These are phyloP conservation scores for Ocimum tenuiflorum DNA, from an alignment of 257 asterid species.

Conservation along the genomic window DNA sequence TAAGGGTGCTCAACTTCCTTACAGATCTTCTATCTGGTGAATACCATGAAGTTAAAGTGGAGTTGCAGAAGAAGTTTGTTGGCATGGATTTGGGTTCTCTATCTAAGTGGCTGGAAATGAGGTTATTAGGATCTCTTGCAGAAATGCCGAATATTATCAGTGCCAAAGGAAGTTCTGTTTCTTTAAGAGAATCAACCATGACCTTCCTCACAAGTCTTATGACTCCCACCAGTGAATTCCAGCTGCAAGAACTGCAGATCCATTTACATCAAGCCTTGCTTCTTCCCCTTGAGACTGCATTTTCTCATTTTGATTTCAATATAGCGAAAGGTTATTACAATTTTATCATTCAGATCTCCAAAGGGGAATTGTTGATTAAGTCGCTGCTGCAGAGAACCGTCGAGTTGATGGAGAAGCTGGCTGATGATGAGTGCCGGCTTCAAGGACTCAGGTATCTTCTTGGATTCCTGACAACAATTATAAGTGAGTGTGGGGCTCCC, in stretches of 20 bases:
- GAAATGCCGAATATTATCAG: constrained; percentile 39
- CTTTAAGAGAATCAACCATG: constrained; percentile 72
- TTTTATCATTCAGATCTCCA: constrained; percentile 65
- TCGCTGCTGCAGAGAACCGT: constrained; percentile 57
- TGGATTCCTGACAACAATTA: constrained; percentile 54
- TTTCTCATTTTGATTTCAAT: constrained; percentile 50
- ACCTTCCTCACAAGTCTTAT: constrained; percentile 58
- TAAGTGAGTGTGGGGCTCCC: constrained; percentile 60
- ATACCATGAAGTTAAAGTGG: constrained; percentile 46
- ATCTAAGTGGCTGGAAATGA: constrained; percentile 75
- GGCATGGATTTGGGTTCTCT: constrained; percentile 55
- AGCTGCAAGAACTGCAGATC: constrained; percentile 46
- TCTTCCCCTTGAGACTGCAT: constrained; percentile 74
- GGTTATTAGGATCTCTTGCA: constrained; percentile 60
- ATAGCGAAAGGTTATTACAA: constrained; percentile 52
- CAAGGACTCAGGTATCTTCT: constrained; percentile 76
- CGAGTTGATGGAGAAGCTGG: constrained; percentile 63
- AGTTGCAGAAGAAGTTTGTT: constrained; percentile 63
- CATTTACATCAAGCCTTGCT: constrained; percentile 78
- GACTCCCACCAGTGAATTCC: constrained; percentile 38
- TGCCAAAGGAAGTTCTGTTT: constrained; percentile 51
- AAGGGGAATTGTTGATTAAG: constrained; percentile 60
- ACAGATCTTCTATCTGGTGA: constrained; percentile 66
- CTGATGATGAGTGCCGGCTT: constrained; percentile 59
- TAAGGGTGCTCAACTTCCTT: constrained; percentile 72